These are phyloP conservation scores for Trichoderma pleuroti DNA, from an alignment of 2,329 filamentous ascomycete genomes.

Conservation along the genomic window DNA sequence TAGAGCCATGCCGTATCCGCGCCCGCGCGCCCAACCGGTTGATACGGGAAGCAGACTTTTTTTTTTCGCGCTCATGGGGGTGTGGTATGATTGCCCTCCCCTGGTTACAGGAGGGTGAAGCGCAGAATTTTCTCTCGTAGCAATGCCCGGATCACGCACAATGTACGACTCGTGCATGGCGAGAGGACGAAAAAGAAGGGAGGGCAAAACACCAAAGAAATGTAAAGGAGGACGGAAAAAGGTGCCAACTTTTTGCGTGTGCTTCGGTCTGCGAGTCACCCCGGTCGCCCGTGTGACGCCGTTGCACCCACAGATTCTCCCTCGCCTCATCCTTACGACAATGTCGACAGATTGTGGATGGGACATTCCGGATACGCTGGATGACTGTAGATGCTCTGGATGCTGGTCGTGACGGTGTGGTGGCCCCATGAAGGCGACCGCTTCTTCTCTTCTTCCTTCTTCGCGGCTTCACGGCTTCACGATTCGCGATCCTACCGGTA, in stretches of 20 bases:
- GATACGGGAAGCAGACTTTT: neutral
- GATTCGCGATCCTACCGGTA: neutral
- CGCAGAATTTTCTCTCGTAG: neutral
- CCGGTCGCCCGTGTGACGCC: slow-evolving; percentile 1
- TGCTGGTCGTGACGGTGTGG: slow-evolving; percentile 10
- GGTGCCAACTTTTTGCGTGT: neutral
- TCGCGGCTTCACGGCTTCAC: neutral
- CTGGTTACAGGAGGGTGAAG: neutral
- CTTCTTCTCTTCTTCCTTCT: neutral
- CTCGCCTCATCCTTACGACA: slow-evolving; percentile 14
- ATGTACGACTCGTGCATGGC: neutral
- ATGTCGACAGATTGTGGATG: slow-evolving; percentile 5
- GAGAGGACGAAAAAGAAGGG: neutral
- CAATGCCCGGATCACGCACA: neutral
- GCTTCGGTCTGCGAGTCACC: neutral
- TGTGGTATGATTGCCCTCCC: slow-evolving; percentile 2
- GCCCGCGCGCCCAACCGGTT: neutral
- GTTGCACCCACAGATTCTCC: neutral
- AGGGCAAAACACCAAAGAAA: neutral
- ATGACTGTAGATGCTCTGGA: neutral
- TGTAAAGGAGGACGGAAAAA: neutral
- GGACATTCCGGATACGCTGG: neutral
- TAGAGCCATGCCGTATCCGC: neutral
- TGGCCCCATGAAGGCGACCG: slow-evolving; percentile 4
- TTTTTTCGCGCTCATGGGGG: neutral